Evolutionary conservation across 2,329 filamentous ascomycete species (phyloP).

Genomic region (Periconia digitata): DNA sequence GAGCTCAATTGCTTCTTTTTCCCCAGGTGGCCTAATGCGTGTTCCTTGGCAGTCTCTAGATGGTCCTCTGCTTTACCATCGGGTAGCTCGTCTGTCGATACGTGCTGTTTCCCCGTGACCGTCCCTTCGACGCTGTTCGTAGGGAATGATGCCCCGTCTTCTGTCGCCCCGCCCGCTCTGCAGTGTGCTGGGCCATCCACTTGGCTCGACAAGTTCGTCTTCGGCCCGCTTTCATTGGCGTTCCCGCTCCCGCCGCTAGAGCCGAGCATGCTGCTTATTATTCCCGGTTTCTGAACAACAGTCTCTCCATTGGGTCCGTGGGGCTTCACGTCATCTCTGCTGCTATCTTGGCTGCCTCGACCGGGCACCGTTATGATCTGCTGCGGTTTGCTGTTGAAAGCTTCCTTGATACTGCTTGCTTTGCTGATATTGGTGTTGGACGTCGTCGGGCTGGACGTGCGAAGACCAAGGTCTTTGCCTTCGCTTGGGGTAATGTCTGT

Average conservation of each 20-base stretch:
- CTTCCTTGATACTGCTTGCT: constrained; percentile 67
- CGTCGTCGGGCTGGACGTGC: constrained; percentile 59
- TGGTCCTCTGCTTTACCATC: constrained; percentile 45
- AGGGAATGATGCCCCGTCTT: constrained; percentile 13
- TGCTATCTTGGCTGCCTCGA: constrained; percentile 34
- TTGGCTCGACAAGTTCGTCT: constrained; percentile 16
- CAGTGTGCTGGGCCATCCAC: constrained; percentile 13
- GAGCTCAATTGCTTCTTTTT: constrained; percentile 18
- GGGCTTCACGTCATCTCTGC: constrained; percentile 44
- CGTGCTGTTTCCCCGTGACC: constrained; percentile 31
- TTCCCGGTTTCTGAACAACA: neutral
- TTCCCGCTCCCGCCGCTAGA: constrained; percentile 14
- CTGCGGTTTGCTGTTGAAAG: constrained; percentile 23
- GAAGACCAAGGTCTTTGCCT: constrained; percentile 65
- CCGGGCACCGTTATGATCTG: constrained; percentile 27
- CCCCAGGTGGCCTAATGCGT: constrained; percentile 34
- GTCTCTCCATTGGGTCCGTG: constrained; percentile 30
- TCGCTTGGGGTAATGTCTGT: constrained; percentile 44
- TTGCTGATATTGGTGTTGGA: constrained; percentile 69
- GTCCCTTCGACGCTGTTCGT: constrained; percentile 21
- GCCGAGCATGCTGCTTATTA: neutral
- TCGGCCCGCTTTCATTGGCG: constrained; percentile 18
- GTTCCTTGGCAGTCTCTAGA: constrained; percentile 39
- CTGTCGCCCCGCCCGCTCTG: constrained; percentile 3
- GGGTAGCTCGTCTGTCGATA: constrained; percentile 46